Evolutionary conservation across 768 basidiomycete genomes (phyloP).

Genomic region (Lanmaoa rubissima): DNA sequence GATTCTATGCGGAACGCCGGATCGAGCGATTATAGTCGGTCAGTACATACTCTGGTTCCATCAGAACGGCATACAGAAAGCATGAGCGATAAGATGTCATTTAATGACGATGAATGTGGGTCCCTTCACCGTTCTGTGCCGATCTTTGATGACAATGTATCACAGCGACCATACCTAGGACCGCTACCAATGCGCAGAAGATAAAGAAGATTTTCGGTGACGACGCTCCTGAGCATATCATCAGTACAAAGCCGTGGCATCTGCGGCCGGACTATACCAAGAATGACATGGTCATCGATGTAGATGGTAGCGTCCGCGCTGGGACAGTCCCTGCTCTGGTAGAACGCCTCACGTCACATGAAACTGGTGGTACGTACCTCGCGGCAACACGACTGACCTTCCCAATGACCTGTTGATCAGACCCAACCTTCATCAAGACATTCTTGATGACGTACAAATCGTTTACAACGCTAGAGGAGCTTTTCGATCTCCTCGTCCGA

Average conservation of each 20-base stretch:
- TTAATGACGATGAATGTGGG: slow-evolving; percentile 28
- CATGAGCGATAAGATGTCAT: slow-evolving; percentile 19
- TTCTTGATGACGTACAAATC: slow-evolving; percentile 97
- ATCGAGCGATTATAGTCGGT: slow-evolving; percentile 26
- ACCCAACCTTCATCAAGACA: slow-evolving; percentile 78
- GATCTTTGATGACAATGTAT: slow-evolving; percentile 1
- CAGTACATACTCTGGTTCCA: slow-evolving; percentile 25
- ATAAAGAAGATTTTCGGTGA: slow-evolving; percentile 68
- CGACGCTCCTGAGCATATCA: slow-evolving; percentile 46
- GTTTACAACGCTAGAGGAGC: slow-evolving; percentile 79
- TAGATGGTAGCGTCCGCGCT: slow-evolving; percentile 80
- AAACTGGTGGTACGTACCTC: slow-evolving; percentile 67
- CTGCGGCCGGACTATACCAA: slow-evolving; percentile 77
- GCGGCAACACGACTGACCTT: neutral
- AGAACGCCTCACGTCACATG: slow-evolving; percentile 88
- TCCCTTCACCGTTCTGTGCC: neutral
- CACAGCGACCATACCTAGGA: slow-evolving; percentile 24
- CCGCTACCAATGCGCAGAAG: slow-evolving; percentile 46
- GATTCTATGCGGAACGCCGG: slow-evolving; percentile 18
- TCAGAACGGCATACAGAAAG: slow-evolving; percentile 22
- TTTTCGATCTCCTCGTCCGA: slow-evolving; percentile 77
- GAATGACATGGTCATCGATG: slow-evolving; percentile 80
- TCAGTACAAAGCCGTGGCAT: slow-evolving; percentile 72
- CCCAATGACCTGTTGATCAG: slow-evolving; percentile 34
- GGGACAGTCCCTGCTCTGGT: slow-evolving; percentile 86